Base-by-base conservation (phyloP, 1,139 yeast genomes). In the Hansenula anomala region DNA sequence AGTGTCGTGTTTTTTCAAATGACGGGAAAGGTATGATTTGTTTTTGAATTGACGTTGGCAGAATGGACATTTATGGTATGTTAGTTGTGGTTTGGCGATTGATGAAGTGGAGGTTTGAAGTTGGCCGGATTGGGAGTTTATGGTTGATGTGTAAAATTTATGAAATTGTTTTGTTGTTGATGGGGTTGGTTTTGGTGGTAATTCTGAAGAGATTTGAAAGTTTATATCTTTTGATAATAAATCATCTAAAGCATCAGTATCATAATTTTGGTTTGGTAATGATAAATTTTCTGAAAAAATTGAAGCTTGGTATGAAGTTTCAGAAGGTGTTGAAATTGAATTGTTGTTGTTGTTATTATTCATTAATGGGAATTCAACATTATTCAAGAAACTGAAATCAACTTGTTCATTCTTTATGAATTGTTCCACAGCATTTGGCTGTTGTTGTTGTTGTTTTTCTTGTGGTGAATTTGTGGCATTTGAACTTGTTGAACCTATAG, bases 1-100 rank as follows among this genome's bases (percentile, higher is more conserved):
- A 15, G 67, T 62, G 6, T 87, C 82, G 58, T 88, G 96, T 59
- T 87, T 87, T 64, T 86, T 86, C 63, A 84, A 61, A 60, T 88
- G 96, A 47, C 96, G 78, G 0, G 96, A 84, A 45, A 88, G 67
- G 59, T 88, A 88, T n/a, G 95, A 94, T 58, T 87, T 79, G 47
- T 86, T 80, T 49, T 80, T 76, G 64, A 88, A 88, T 22, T 71
- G 70, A 1, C 94, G 80, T 36, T 74, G 74, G 64, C 96, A 88
- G 59, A 64, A 77, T 46, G 68, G 78, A 61, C 73, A 85, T 44
- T 64, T 59, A 44, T 60, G 64, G 17, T 52, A 40, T 1, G 45
- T 39, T 22, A 48, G 28, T 17, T 29, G 4, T 10, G 34, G 30
- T 31, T 30, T 26, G 25, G 32, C 14, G 17, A 27, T 36, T 20